A percentile compares a stretch with the other conserved stretches of the same genome.
These are phyloP conservation scores for Penicillium cinerascens DNA, from an alignment of 495 filamentous ascomycete species.

Conservation along the genomic window DNA sequence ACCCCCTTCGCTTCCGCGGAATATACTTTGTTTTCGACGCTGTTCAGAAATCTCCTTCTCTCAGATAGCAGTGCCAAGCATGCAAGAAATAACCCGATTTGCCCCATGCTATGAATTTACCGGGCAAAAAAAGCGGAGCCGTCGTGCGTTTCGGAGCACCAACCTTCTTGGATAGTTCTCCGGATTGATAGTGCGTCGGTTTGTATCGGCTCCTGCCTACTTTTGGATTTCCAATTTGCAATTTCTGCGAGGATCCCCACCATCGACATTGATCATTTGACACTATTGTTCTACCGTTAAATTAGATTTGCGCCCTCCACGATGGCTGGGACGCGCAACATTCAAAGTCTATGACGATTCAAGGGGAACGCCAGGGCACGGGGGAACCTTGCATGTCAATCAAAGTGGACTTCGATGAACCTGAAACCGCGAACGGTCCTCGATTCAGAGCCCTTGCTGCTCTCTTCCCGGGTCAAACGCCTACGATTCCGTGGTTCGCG, in stretches of 20 bases:
- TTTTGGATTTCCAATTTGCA: background rate
- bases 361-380: constrained; percentile 4
- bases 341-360: background rate
- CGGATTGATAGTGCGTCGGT: constrained; percentile 8
- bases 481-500: background rate
- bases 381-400: constrained; percentile 16
- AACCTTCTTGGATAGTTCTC: constrained; percentile 20
- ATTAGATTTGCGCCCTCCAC: background rate
- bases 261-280: background rate
- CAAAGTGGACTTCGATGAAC: background rate
- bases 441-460: constrained; percentile 7
- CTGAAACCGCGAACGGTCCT: constrained; percentile 10
- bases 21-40: background rate
- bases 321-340: background rate
- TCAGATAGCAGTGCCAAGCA: background rate
- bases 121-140: constrained; percentile 6
- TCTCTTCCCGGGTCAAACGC: background rate
- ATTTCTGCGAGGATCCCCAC: background rate
- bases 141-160: constrained; percentile 15
- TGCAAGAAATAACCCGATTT: constrained; percentile 7
- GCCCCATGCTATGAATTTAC: background rate
- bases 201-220: background rate
- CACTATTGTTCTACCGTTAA: background rate
- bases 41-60: background rate
- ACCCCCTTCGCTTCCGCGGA: background rate